Evolutionary conservation across 257 asterid species (phyloP).

Genomic region (Plantago ovata): DNA sequence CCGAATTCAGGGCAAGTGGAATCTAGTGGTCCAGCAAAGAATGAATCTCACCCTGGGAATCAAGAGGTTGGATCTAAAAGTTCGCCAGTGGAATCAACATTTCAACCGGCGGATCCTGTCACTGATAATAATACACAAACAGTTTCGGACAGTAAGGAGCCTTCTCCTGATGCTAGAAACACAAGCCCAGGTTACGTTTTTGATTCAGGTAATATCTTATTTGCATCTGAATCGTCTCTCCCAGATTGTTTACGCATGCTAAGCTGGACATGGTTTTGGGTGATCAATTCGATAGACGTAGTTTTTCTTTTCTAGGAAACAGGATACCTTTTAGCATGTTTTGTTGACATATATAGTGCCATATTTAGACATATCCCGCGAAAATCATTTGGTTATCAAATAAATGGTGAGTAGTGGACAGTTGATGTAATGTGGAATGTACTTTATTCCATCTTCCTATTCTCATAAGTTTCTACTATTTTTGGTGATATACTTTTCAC

Average conservation of each 20-base stretch:
- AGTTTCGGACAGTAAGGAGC: conserved; percentile 23
- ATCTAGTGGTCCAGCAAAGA: conserved; percentile 21
- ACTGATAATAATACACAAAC: conserved; percentile 18
- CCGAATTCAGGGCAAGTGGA: conserved; percentile 23
- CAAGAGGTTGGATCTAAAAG: conserved; percentile 22
- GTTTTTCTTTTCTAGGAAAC: neutral
- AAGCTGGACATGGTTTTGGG: conserved; percentile 2
- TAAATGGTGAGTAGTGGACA: neutral
- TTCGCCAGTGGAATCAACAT: conserved; percentile 13
- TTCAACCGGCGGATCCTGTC: conserved; percentile 16
- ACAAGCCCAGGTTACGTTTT: conserved; percentile 27
- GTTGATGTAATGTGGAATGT: conserved; percentile 9
- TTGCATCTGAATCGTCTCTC: neutral
- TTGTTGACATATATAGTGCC: neutral
- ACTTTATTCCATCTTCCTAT: neutral
- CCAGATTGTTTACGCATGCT: conserved; percentile 10
- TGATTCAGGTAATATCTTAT: conserved; percentile 41
- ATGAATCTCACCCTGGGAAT: conserved; percentile 15
- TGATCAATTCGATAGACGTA: conserved; percentile 7
- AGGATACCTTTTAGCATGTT: conserved; percentile 3
- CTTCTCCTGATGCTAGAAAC: conserved; percentile 31
- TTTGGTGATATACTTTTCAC: neutral
- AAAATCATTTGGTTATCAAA: conserved; percentile 5
- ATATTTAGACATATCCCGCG: neutral
- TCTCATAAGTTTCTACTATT: neutral